These are phyloP conservation scores for Aspergillus novofumigatus DNA, from an alignment of 2,329 filamentous ascomycete species.

Conservation along the genomic window DNA sequence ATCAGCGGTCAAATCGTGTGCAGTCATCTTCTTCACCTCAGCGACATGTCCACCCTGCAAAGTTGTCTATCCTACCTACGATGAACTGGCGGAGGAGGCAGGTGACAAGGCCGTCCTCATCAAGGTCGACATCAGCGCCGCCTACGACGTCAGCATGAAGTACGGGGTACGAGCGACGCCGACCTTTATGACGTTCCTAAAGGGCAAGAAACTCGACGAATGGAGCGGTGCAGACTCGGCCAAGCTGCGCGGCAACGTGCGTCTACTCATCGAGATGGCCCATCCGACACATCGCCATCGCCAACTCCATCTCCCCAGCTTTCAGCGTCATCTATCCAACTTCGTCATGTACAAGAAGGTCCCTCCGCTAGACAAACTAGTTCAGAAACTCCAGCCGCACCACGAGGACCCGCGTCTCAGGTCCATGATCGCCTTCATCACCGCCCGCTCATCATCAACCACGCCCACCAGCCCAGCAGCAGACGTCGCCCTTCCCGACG, in stretches of 20 bases:
- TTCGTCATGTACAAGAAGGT: conserved; percentile 74
- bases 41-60: conserved; percentile 83
- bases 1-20: conserved; percentile 62
- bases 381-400: conserved; percentile 66
- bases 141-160: conserved; percentile 58
- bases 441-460: conserved; percentile 36
- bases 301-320: conserved; percentile 63
- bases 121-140: conserved; percentile 73
- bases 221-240: conserved; percentile 75
- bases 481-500: conserved; percentile 66
- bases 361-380: conserved; percentile 77
- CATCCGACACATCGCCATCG: conserved; percentile 73
- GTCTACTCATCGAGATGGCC: conserved; percentile 69
- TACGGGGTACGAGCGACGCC: conserved; percentile 74
- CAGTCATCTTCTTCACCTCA: conserved; percentile 89
- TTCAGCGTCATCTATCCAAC: conserved; percentile 60
- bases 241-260: conserved; percentile 66
- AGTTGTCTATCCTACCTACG: conserved; percentile 73
- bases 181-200: conserved; percentile 81
- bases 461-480: conserved; percentile 56
- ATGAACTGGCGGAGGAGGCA: conserved; percentile 71
- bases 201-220: conserved; percentile 68
- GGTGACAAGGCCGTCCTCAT: conserved; percentile 67
- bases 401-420: conserved; percentile 59
- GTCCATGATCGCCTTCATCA: conserved; percentile 67